Evolutionary conservation across 352 stramenopile species (phyloP).

Genomic region (Pythium volutum): DNA sequence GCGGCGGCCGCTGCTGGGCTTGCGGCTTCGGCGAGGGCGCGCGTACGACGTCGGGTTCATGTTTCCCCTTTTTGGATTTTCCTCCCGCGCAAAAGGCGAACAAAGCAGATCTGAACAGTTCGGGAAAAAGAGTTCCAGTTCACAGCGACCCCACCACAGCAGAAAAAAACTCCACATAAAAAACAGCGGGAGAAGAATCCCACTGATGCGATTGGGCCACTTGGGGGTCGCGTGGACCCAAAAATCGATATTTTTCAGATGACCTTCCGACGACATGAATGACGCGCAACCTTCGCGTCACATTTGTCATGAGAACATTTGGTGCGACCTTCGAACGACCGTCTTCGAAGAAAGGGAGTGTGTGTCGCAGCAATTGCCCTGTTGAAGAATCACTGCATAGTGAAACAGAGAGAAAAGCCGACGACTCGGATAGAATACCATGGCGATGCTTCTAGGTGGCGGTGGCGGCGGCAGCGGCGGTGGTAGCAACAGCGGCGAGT

Average conservation of each 20-base stretch:
- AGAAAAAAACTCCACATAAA: slow-evolving; percentile 1
- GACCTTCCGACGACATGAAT: slow-evolving; percentile 4
- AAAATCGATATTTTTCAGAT: slow-evolving; percentile 21
- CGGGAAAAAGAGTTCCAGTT: neutral
- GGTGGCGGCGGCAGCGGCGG: neutral
- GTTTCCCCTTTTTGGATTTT: slow-evolving; percentile 7
- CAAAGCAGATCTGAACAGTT: slow-evolving; percentile 20
- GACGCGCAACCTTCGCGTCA: neutral
- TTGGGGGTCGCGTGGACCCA: neutral
- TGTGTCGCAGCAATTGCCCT: slow-evolving; percentile 14
- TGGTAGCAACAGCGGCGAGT: slow-evolving; percentile 39
- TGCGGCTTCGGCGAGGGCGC: slow-evolving; percentile 7
- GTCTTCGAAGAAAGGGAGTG: slow-evolving; percentile 6
- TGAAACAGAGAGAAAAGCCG: slow-evolving; percentile 9
- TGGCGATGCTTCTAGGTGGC: slow-evolving; percentile 28
- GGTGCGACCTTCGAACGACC: neutral
- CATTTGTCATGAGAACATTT: neutral
- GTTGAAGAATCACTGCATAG: slow-evolving; percentile 19
- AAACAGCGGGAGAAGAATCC: slow-evolving; percentile 16
- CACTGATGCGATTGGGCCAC: slow-evolving; percentile 8
- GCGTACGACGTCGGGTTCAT: slow-evolving; percentile 16
- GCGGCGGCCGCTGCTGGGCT: slow-evolving; percentile 8
- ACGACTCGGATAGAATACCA: slow-evolving; percentile 1
- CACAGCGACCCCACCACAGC: neutral
- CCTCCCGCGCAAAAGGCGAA: slow-evolving; percentile 23